A percentile compares a stretch with the other conserved stretches of the same genome.
Evolutionary conservation across 768 basidiomycete genomes (phyloP).

Genomic region (Auriscalpium microsporum): DNA sequence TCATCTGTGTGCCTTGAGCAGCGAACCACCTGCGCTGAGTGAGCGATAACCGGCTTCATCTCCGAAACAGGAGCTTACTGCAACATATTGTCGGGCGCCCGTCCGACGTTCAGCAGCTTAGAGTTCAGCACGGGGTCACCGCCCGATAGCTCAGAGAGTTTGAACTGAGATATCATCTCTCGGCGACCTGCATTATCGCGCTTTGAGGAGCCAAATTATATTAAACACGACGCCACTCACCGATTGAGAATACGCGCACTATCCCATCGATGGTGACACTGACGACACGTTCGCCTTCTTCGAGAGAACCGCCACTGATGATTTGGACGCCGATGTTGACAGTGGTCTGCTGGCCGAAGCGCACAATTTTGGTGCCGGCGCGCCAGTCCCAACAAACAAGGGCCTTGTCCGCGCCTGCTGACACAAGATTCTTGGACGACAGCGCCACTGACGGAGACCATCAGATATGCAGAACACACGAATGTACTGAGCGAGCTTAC

Average conservation of each 20-base stretch:
- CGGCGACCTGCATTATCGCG: constrained; percentile 36
- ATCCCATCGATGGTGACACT: constrained; percentile 89
- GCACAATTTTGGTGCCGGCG: constrained; percentile 77
- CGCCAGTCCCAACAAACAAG: constrained; percentile 89
- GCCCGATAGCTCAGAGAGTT: constrained; percentile 66
- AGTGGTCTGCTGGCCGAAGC: constrained; percentile 90
- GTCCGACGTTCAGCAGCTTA: constrained; percentile 69
- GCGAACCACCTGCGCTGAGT: constrained; percentile 64
- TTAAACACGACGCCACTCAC: constrained; percentile 34
- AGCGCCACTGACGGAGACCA: constrained; percentile 48
- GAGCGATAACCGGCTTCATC: neutral
- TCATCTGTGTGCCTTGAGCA: constrained; percentile 85
- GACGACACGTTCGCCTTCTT: constrained; percentile 77
- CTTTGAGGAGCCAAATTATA: too few species aligned
- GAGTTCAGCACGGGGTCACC: constrained; percentile 57
- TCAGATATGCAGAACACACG: neutral
- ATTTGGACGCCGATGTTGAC: constrained; percentile 88
- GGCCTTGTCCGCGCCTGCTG: constrained; percentile 69
- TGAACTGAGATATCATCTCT: constrained; percentile 92
- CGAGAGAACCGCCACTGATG: constrained; percentile 37
- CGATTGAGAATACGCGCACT: constrained; percentile 84
- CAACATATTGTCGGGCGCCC: constrained; percentile 80
- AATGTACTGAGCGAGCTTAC: neutral
- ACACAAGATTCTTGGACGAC: constrained; percentile 77
- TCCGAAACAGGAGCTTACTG: constrained; percentile 39